Base-by-base conservation (phyloP, 495 filamentous ascomycete species). In the Aspergillus ostianus region DNA sequence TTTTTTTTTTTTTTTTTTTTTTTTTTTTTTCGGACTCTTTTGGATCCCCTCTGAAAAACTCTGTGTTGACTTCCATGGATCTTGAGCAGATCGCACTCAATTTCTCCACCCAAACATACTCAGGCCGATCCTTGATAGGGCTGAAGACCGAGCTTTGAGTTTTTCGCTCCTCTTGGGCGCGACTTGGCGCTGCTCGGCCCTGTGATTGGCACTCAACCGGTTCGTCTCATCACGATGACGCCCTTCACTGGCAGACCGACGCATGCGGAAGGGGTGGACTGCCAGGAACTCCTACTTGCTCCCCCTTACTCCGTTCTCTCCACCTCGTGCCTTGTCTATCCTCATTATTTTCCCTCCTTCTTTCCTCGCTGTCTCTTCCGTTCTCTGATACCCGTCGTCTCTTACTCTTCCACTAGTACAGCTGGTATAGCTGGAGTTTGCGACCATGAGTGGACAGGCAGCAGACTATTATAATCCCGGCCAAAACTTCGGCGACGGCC, bases 371-470 rank as follows among this genome's bases (percentile, higher is more conserved):
- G 3, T 10, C 47, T 0, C 4, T 17, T 49, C 21, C 15, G 4
- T 1, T 48, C n/a, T 48, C 47, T 19, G 7, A 9, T 17, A 49
- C 21, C 8, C 21, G 44, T 6, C 44, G 44, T 5, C 20, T 36
- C 5, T 45, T 47, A 47, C 8, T 27, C 26, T 32, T 57, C 26
- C 41, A 19, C 44, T 32, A 19, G 23, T n/a, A 32, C 47, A 12
- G 8, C 18, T 32, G 5, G 2, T 32, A 13, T 44, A 6, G 41
- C 47, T 55, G 47, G 44, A 47, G 23, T 15, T 60, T 67, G 62
- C 63, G 64, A 63, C 54, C 21, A 79, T 79, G 76, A 79, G 74
- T 61, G 76, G 76, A 52, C 72, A 79, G 61, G 73, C 76, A 18
- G 71, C 71, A 15, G 73, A 67, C 51, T 79, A 79, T 47, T 79